These are phyloP conservation scores for Micractinium sp. DNA, from an alignment of 139 green algal genomes.

Conservation along the genomic window DNA sequence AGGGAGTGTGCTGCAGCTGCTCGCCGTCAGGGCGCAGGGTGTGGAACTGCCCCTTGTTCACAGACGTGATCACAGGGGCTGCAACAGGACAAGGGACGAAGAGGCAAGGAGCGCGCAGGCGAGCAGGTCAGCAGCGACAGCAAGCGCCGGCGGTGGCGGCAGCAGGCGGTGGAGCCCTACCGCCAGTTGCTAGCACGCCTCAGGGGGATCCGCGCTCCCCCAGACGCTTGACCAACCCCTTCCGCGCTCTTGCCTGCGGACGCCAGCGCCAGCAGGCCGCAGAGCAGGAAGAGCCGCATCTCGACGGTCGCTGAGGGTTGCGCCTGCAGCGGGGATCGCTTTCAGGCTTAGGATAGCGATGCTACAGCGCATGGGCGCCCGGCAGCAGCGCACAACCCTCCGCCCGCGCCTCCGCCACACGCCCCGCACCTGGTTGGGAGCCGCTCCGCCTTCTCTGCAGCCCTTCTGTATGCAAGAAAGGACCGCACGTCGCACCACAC, in stretches of 20 bases:
- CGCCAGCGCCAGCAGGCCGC: slow-evolving; percentile 2
- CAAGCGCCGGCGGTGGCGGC: too few relatives aligned
- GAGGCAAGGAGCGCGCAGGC: background rate
- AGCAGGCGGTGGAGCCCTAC: too few relatives aligned
- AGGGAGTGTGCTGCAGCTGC: background rate
- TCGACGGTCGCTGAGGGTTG: background rate
- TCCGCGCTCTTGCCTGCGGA: slow-evolving; percentile 4
- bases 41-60: background rate
- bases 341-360: background rate
- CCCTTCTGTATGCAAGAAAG: background rate
- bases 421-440: background rate
- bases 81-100: background rate
- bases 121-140: background rate
- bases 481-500: too few relatives aligned
- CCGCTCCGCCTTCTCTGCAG: background rate
- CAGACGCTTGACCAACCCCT: background rate
- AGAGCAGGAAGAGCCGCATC: background rate
- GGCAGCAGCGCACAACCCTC: too few relatives aligned
- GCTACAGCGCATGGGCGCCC: background rate
- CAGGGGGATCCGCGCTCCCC: background rate
- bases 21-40: slow-evolving; percentile 3
- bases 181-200: too few relatives aligned
- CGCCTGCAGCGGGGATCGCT: background rate
- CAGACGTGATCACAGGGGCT: slow-evolving; percentile 23
- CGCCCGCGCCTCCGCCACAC: background rate